These are phyloP conservation scores for Coelastrella sp. DNA, from an alignment of 139 green algal genomes.

Conservation along the genomic window DNA sequence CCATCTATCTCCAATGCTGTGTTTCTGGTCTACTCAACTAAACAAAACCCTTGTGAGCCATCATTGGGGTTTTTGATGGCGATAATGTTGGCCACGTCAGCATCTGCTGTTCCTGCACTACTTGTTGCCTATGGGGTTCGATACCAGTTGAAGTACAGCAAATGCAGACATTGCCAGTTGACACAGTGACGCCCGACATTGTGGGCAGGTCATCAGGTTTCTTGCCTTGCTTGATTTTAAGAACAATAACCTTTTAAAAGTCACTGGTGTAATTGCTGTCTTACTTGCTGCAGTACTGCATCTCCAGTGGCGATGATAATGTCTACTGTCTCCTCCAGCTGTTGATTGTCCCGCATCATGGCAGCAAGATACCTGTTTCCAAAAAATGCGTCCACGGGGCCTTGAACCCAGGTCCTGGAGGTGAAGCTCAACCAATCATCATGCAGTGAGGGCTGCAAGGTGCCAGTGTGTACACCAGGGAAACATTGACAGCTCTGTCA, in stretches of 20 bases:
- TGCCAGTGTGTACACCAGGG: too few species aligned
- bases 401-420: conserved; percentile 38
- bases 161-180: neutral
- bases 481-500: too few species aligned
- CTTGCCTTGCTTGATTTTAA: neutral
- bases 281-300: neutral
- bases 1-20: too few species aligned
- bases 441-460: conserved; percentile 2
- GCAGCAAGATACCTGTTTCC: conserved; percentile 23
- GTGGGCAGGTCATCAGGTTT: neutral
- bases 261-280: neutral
- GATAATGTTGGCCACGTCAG: too few species aligned
- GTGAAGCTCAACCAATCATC: conserved; percentile 44
- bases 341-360: neutral
- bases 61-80: too few species aligned
- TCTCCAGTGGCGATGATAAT: neutral
- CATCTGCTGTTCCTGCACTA: neutral
- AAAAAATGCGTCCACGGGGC: conserved; percentile 37
- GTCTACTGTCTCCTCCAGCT: conserved; percentile 14
- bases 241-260: neutral
- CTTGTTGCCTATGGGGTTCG: neutral
- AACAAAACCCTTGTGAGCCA: too few species aligned
- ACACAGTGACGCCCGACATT: too few species aligned
- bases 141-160: too few species aligned
- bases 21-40: too few species aligned